Evolutionary conservation across 768 basidiomycete genomes (phyloP).

Genomic region (Pholiota conissans): DNA sequence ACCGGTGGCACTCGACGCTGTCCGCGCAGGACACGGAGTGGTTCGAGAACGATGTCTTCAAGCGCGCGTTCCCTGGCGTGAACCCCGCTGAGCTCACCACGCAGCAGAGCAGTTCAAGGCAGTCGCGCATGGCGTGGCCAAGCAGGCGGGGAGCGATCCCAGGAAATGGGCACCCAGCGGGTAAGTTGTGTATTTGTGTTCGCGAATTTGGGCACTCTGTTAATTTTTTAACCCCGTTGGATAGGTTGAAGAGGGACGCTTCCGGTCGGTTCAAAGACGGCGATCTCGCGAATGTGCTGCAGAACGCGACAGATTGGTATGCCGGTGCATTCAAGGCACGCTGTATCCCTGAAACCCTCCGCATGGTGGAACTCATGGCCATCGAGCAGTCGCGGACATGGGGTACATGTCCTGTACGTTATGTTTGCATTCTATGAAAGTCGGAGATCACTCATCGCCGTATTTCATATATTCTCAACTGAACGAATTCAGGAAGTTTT

Average conservation of each 20-base stretch:
- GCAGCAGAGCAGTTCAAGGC: conserved; percentile 40
- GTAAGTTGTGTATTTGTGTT: conserved; percentile 33
- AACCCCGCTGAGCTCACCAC: conserved; percentile 30
- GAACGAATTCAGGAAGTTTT: conserved; percentile 73
- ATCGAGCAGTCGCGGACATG: conserved; percentile 68
- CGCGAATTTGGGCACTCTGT: too few species aligned
- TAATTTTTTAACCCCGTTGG: too few species aligned
- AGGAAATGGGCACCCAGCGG: conserved; percentile 56
- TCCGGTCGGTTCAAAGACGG: conserved; percentile 61
- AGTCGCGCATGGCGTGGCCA: conserved; percentile 27
- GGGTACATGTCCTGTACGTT: conserved; percentile 69
- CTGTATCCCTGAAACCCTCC: conserved; percentile 66
- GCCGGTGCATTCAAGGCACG: conserved; percentile 69
- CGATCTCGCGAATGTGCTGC: conserved; percentile 63
- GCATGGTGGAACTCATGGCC: conserved; percentile 66
- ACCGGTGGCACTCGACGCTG: conserved; percentile 68
- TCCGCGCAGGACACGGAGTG: conserved; percentile 56
- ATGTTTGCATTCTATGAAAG: neutral
- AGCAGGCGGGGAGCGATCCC: conserved; percentile 30
- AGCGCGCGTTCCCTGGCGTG: conserved; percentile 37
- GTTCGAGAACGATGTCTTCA: conserved; percentile 47
- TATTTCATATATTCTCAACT: too few species aligned
- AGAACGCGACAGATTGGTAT: conserved; percentile 55
- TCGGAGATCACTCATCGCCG: too few species aligned
- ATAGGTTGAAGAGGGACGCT: conserved; percentile 48